These are phyloP conservation scores for Lobosporangium transversale DNA, from an alignment of 192 early-diverging fungal genomes.

Conservation along the genomic window DNA sequence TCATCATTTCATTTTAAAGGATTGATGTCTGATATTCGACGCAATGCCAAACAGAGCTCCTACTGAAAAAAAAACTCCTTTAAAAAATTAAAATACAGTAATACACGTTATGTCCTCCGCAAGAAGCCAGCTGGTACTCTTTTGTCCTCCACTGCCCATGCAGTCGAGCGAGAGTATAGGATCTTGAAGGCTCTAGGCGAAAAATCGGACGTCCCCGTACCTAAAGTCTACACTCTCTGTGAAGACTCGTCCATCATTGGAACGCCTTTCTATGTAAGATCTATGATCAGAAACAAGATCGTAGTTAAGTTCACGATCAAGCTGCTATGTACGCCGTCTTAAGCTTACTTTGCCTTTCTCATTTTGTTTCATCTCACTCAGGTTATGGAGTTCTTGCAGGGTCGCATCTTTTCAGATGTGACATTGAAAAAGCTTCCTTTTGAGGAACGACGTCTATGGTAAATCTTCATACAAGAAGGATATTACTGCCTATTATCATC, in stretches of 20 bases:
- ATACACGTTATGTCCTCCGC: conserved; percentile 79
- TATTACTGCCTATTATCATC: no score
- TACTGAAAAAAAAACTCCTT: no score
- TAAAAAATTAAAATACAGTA: no score
- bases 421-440: conserved; percentile 64
- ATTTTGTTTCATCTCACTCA: no score
- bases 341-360: no score
- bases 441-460: conserved; percentile 66
- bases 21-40: no score
- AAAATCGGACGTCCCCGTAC: conserved; percentile 87
- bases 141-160: conserved; percentile 87
- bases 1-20: no score
- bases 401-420: conserved; percentile 83
- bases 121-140: conserved; percentile 93
- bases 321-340: no score
- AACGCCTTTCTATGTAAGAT: conserved; percentile 94
- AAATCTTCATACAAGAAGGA: conserved; percentile 10
- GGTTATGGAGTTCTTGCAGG: conserved; percentile 94
- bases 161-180: conserved; percentile 90
- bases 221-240: conserved; percentile 87
- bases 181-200: conserved; percentile 80
- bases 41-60: no score
- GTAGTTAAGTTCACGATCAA: no score
- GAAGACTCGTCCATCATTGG: conserved; percentile 86
- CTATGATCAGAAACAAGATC: no score